Conservation (phyloP, 345 rosid genomes). For the Orychophragmus violaceus region DNA sequence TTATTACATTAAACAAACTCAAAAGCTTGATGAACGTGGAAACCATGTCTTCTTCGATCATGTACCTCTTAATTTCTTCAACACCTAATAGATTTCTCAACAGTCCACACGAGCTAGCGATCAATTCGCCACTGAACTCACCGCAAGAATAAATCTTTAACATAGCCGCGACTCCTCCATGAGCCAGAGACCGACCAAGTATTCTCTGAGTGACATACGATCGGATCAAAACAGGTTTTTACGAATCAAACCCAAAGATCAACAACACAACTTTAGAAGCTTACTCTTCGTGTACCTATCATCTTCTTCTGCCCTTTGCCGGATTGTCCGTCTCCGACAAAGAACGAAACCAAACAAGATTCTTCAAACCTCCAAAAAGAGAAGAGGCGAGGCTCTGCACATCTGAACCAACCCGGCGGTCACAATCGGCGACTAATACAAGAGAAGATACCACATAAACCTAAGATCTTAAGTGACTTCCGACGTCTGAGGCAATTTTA, state of each 20-base stretch:
- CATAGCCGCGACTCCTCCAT: conserved; percentile 82
- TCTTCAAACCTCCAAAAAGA: too few relatives aligned
- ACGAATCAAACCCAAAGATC: conserved; percentile 55
- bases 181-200: conserved; percentile 96
- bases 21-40: conserved; percentile 57
- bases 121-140: conserved; percentile 40
- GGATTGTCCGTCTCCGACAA: too few relatives aligned
- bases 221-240: conserved; percentile 42
- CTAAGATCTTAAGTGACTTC: too few relatives aligned
- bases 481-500: too few relatives aligned
- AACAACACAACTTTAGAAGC: conserved; percentile 50
- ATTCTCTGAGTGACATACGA: conserved; percentile 72
- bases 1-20: too few relatives aligned
- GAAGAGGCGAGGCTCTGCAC: too few relatives aligned
- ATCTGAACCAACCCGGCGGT: too few relatives aligned
- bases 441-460: too few relatives aligned
- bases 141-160: conserved; percentile 52
- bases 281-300: too few relatives aligned
- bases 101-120: conserved; percentile 58
- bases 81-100: conserved; percentile 75
- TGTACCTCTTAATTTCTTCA: conserved; percentile 79
- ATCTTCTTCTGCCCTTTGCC: too few relatives aligned
- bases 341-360: too few relatives aligned
- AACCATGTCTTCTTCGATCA: conserved; percentile 72
- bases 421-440: too few relatives aligned